Evolutionary conservation across 495 filamentous ascomycete genomes (phyloP).

Genomic region (Filosporella fistucella): DNA sequence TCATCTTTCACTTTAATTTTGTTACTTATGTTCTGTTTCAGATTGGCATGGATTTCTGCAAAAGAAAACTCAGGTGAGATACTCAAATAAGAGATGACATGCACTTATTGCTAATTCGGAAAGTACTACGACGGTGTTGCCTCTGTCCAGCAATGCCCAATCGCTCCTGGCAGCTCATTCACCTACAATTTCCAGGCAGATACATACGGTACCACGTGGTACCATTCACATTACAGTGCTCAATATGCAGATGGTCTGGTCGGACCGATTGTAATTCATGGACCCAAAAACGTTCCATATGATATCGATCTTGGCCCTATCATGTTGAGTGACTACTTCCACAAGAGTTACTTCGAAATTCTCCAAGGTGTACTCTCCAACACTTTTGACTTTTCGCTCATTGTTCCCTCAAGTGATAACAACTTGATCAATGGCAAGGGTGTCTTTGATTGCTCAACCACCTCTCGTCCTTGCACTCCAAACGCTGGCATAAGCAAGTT

Average conservation of each 20-base stretch:
- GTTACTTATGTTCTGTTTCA: no score
- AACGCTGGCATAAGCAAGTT: constrained; percentile 46
- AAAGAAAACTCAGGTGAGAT: constrained; percentile 18
- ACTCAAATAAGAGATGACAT: no score
- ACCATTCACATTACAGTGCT: constrained; percentile 53
- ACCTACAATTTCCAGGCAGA: constrained; percentile 46
- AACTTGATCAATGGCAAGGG: constrained; percentile 48
- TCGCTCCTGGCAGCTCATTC: constrained; percentile 31
- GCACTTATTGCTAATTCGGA: no score
- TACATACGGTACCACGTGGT: constrained; percentile 50
- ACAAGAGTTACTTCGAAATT: constrained; percentile 33
- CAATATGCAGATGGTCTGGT: constrained; percentile 45
- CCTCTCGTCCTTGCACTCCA: constrained; percentile 28
- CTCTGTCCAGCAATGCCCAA: constrained; percentile 37
- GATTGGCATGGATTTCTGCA: constrained; percentile 51
- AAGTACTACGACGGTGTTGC: constrained; percentile 37
- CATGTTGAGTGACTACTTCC: constrained; percentile 43
- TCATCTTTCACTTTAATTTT: no score
- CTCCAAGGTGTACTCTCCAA: constrained; percentile 8
- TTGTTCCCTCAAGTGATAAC: constrained; percentile 29
- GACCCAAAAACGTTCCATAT: constrained; percentile 26
- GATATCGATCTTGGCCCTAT: constrained; percentile 45
- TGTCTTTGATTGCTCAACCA: constrained; percentile 42
- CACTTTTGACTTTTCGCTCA: background rate
- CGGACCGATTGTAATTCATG: constrained; percentile 36